Conservation (phyloP, 2,329 filamentous ascomycete species). For the Aspergillus aculeatus region DNA sequence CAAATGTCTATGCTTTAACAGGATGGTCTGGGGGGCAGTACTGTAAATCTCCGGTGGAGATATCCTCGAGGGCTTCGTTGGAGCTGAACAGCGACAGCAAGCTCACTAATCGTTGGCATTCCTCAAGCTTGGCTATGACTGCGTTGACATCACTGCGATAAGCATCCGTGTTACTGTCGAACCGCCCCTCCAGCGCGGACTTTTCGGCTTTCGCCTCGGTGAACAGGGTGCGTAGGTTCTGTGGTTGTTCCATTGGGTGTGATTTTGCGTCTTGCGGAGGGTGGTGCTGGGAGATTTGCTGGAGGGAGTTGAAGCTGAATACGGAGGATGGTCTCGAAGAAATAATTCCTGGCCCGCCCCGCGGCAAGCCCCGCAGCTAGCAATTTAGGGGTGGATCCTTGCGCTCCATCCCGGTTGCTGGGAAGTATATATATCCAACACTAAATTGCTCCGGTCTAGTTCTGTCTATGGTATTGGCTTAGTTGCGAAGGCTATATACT, state of each 20-base stretch:
- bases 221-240: slow-evolving; percentile 58
- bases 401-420: not conserved
- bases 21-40: slow-evolving; percentile 42
- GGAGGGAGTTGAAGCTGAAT: slow-evolving; percentile 14
- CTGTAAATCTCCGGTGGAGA: slow-evolving; percentile 79
- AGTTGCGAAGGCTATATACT: not conserved
- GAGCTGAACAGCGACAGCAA: slow-evolving; percentile 80
- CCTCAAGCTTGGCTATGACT: slow-evolving; percentile 69
- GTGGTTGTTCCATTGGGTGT: slow-evolving; percentile 47
- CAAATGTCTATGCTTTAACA: too few species aligned
- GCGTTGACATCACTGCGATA: slow-evolving; percentile 67
- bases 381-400: not conserved
- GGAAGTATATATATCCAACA: too few species aligned
- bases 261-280: not conserved
- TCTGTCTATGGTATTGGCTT: too few species aligned
- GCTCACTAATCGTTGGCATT: slow-evolving; percentile 68
- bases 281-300: not conserved
- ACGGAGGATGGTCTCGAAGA: slow-evolving; percentile 2
- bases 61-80: slow-evolving; percentile 86
- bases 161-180: slow-evolving; percentile 62
- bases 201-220: slow-evolving; percentile 56
- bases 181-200: slow-evolving; percentile 59
- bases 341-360: slow-evolving; percentile 18
- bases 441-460: too few species aligned
- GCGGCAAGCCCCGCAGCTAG: slow-evolving; percentile 1